Conservation (phyloP, 331 rosid genomes). For the Dryas integrifolia region DNA sequence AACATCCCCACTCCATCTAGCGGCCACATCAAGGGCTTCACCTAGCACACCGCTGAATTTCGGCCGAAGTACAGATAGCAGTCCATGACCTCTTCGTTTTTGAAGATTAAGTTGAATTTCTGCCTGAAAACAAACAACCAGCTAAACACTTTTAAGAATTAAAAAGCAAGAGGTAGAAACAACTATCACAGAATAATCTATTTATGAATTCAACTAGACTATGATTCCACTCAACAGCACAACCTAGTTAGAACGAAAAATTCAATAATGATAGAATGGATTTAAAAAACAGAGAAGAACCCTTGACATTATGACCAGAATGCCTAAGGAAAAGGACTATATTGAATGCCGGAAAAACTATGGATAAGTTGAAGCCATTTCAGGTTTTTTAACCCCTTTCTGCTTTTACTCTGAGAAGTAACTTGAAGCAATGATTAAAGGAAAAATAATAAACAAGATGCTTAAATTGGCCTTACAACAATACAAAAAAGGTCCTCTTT, state of each 20-base stretch:
- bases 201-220: background rate
- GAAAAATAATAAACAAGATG: background rate
- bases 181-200: background rate
- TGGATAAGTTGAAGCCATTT: background rate
- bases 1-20: slow-evolving; percentile 98
- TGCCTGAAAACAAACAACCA: slow-evolving; percentile 57
- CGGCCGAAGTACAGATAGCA: slow-evolving; percentile 71
- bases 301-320: slow-evolving; percentile 8
- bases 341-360: background rate
- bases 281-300: background rate
- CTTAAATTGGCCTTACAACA: background rate
- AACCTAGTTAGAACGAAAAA: slow-evolving; percentile 11
- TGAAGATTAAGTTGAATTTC: slow-evolving; percentile 84
- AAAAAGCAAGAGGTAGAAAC: background rate
- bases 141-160: slow-evolving; percentile 18
- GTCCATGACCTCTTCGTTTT: slow-evolving; percentile 94
- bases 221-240: slow-evolving; percentile 2
- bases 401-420: background rate
- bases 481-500: background rate
- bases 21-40: slow-evolving; percentile 88
- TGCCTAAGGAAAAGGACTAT: background rate
- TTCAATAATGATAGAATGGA: background rate
- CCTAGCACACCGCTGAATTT: slow-evolving; percentile 91
- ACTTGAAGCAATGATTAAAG: background rate
- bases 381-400: background rate